Percentiles rank a stretch among this genome's conserved stretches.
Conservation (phyloP, 805 yeast genomes). For the Spathaspora boniae region DNA sequence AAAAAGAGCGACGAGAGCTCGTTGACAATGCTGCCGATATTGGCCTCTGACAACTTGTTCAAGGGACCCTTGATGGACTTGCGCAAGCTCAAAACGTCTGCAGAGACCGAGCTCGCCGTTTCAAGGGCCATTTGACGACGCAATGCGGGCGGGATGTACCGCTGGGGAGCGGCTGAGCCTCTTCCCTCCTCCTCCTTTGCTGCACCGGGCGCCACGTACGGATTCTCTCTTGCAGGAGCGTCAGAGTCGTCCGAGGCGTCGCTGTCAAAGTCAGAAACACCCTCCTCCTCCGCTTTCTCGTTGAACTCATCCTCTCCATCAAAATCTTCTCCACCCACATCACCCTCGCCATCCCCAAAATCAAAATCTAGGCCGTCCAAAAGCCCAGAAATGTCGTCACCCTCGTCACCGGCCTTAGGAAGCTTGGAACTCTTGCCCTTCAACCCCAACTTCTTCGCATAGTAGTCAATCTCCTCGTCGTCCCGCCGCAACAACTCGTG, state of each 20-base stretch:
- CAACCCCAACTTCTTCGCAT: conserved; percentile 77
- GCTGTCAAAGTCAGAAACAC: conserved; percentile 16
- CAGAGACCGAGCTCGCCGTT: conserved; percentile 26
- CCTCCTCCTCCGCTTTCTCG: conserved; percentile 23
- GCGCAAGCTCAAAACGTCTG: conserved; percentile 46
- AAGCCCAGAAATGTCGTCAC: conserved; percentile 83
- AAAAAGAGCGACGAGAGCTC: conserved; percentile 64
- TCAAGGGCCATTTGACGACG: conserved; percentile 52
- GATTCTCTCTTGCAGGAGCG: conserved; percentile 55
- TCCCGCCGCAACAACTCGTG: conserved; percentile 52
- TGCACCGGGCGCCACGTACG: conserved; percentile 61
- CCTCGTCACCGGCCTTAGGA: conserved; percentile 49
- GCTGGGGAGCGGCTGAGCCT: conserved; percentile 24
- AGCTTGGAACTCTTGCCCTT: conserved; percentile 46
- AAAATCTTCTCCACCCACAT: conserved; percentile 14
- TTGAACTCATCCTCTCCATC: conserved; percentile 10
- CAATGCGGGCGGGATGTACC: conserved; percentile 86
- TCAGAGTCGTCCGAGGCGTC: conserved; percentile 12
- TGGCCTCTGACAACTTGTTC: conserved; percentile 87
- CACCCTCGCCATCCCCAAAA: conserved; percentile 19
- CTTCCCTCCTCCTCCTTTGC: conserved; percentile 9
- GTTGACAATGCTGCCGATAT: conserved; percentile 63
- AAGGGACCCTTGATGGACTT: conserved; percentile 76
- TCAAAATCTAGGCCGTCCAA: conserved; percentile 71
- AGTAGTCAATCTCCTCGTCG: conserved; percentile 76